Evolutionary conservation across 805 yeast species (phyloP), one percentile per base, ranked within the genome.

Genomic region (Nakazawaea pomicola): DNA sequence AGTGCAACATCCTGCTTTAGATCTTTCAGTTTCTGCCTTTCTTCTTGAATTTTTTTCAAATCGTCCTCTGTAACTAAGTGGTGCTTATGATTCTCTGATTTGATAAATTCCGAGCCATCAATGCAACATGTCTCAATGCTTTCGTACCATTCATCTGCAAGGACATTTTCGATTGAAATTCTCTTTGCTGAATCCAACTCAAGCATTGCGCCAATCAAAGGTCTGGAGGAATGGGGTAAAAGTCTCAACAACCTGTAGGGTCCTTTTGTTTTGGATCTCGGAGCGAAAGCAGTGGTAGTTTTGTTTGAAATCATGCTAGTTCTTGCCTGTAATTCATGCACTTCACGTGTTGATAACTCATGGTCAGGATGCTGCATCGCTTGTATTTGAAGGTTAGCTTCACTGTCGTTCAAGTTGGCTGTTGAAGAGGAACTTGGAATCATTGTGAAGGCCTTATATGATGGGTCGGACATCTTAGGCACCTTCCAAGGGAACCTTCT

Each of bases 401-500:
- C 41, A 12, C 40, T 15, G 18, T 48, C 32, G 41, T 30, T 36
- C 40, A 28, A 18, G 2, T 55, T 45, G 17, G 28, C 12, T n/a
- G 29, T 11, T 8, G 31, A 9, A 10, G n/a, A 25, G 21, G 19
- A 11, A 8, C 41, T 10, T 6, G 41, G 68, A 23, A 57, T 56
- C 30, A 64, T 61, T n/a, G 72, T 62, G 55, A 83, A 91, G 46
- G 86, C 70, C 43, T 78, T 72, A 65, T 73, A 91, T 4, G 93
- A 80, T 40, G 78, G 78, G 58, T 90, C 96, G 6, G 77, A 65
- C 19, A 66, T 62, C 49, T 82, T 80, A n/a, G 97, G 96, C 2
- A 90, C 75, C 58, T 88, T 88, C 99, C 99, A 91, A 1, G 99
- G 98, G 62, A 91, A 91, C 46, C 95, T 65, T 50, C 83, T 76